Conservation (phyloP, 2,329 filamentous ascomycete genomes). For the Aspergillus sp. region DNA sequence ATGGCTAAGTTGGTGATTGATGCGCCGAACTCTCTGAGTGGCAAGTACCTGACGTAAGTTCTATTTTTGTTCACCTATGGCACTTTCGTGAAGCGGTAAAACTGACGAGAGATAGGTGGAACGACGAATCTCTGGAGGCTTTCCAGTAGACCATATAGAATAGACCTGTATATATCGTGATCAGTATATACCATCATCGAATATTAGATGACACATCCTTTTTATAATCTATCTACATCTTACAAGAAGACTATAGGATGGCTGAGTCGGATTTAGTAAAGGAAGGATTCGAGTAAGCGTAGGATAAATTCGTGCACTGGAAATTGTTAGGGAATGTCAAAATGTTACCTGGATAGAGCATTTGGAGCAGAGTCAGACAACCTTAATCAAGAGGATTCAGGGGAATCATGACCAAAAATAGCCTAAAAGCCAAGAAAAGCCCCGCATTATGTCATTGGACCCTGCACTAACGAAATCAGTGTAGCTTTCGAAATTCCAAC, state of each 20-base stretch:
- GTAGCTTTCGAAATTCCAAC: not conserved
- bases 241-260: no score
- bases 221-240: no score
- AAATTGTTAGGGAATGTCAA: no score
- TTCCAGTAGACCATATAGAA: conserved; percentile 34
- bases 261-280: no score
- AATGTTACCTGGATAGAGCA: no score
- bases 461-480: not conserved
- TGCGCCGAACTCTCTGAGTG: conserved; percentile 68
- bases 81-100: conserved; percentile 5
- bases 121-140: conserved; percentile 43
- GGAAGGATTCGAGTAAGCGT: no score
- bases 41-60: conserved; percentile 63
- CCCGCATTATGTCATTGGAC: not conserved
- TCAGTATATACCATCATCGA: no score
- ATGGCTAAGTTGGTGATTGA: conserved; percentile 75
- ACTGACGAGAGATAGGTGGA: conserved; percentile 46
- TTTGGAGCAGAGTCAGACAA: no score
- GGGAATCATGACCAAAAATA: not conserved
- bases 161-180: not conserved
- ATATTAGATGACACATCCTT: accelerated
- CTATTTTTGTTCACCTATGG: not conserved
- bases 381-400: no score
- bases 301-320: no score
- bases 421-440: not conserved